Conservation (phyloP, 352 stramenopile genomes). For the Phytopythium boreale region DNA sequence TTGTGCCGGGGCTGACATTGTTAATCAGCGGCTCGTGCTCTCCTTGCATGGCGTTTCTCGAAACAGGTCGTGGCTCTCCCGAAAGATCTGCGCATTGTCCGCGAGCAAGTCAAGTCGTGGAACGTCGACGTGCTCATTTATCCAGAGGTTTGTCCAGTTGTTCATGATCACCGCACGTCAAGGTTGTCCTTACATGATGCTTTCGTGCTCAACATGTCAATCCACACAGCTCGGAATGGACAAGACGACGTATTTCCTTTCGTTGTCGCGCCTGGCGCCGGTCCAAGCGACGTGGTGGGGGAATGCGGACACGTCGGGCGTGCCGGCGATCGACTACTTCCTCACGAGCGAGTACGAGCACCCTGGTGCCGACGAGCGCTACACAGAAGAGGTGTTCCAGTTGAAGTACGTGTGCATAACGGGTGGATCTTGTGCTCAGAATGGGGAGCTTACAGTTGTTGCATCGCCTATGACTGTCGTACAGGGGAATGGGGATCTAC, state of each 20-base stretch:
- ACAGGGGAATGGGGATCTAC: constrained; percentile 68
- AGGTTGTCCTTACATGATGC: not conserved
- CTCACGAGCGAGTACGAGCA: constrained; percentile 69
- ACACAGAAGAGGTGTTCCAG: constrained; percentile 49
- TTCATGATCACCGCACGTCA: not conserved
- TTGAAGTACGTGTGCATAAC: not conserved
- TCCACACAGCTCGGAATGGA: constrained; percentile 62
- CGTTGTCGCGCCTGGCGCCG: constrained; percentile 56
- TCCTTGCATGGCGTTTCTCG: not conserved
- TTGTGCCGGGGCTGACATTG: not conserved
- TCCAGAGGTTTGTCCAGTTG: constrained; percentile 42
- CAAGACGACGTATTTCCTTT: constrained; percentile 75
- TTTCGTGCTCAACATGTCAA: not conserved
- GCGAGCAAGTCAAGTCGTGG: constrained; percentile 46
- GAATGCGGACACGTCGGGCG: constrained; percentile 66
- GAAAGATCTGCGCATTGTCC: constrained; percentile 35
- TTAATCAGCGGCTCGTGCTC: not conserved
- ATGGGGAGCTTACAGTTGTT: not conserved
- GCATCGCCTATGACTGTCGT: not conserved
- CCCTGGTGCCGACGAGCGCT: constrained; percentile 37
- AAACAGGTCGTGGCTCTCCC: constrained; percentile 52
- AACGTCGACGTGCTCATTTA: constrained; percentile 69
- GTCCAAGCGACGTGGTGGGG: constrained; percentile 77
- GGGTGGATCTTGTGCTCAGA: not conserved
- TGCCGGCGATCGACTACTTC: constrained; percentile 66